phyloP scores from a whole-genome alignment of 2,329 filamentous ascomycete species.

The Fusarium luffae region DNA sequence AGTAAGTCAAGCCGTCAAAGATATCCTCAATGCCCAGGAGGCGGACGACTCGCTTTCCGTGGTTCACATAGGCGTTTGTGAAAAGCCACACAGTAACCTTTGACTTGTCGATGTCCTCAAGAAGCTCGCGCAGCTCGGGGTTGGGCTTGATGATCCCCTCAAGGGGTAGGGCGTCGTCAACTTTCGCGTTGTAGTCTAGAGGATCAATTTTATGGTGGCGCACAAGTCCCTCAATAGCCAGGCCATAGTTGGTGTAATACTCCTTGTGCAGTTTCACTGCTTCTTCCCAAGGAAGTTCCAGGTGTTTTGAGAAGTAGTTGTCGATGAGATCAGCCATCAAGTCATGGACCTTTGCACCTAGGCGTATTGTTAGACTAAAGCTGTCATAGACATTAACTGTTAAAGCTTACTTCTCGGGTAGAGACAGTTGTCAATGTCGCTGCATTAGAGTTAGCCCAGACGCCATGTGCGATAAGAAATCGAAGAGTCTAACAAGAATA shows the following conservation, averaged over 20 bases:
- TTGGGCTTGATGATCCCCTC: slow-evolving; percentile 86
- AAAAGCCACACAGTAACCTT: slow-evolving; percentile 94
- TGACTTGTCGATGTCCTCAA: slow-evolving; percentile 82
- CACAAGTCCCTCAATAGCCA: slow-evolving; percentile 96
- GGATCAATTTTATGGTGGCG: slow-evolving; percentile 95
- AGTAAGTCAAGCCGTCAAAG: slow-evolving; percentile 95
- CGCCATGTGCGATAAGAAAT: not conserved
- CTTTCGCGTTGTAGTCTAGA: slow-evolving; percentile 91
- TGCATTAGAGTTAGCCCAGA: slow-evolving; percentile 56
- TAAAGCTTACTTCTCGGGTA: slow-evolving; percentile 81
- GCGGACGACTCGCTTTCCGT: slow-evolving; percentile 83
- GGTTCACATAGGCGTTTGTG: slow-evolving; percentile 94
- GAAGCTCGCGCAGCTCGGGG: slow-evolving; percentile 76
- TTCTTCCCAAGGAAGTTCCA: slow-evolving; percentile 78
- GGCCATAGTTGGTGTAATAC: slow-evolving; percentile 95
- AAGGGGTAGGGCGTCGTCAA: slow-evolving; percentile 93
- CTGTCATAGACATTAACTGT: not conserved
- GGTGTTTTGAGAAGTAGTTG: slow-evolving; percentile 72
- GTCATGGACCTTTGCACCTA: slow-evolving; percentile 83
- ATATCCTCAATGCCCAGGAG: slow-evolving; percentile 85
- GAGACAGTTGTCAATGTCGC: slow-evolving; percentile 98
- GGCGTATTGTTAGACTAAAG: slow-evolving; percentile 11
- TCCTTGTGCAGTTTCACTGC: slow-evolving; percentile 87
- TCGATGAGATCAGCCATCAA: slow-evolving; percentile 88
- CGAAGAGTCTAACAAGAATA: slow-evolving; percentile 55